Evolutionary conservation across 2,329 filamentous ascomycete species (phyloP), one percentile per base, ranked within the genome.

Genomic region (Thielaviopsis euricoi): DNA sequence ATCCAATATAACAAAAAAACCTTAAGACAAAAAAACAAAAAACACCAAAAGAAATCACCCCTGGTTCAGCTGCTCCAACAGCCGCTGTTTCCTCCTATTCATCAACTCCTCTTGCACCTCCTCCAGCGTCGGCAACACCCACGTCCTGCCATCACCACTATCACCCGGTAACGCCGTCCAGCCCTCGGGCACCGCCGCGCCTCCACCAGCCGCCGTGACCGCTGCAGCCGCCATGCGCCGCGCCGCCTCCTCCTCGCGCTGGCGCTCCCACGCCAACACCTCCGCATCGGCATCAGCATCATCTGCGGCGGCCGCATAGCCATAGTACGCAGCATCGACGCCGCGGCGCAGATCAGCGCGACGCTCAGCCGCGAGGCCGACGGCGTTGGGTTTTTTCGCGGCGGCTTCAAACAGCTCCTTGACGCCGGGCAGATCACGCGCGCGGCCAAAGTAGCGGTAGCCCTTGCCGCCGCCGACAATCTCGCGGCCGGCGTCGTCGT

Each of bases 101-200:
- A 98, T 79, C 64, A 98, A 73, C 71, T 97, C 93, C 67, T 90
- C 82, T 71, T 96, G 89, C n/a, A 97, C 91, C 68, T 97, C 88
- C 21, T 95, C 89, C 58, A 89, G 71, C 5, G 86, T 90, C 9
- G 93, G 93, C 65, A 97, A 70, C 62, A 80, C 81, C 91, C 91
- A 96, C 52, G 76, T 79, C 43, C 83, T 74, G 0, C 91, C 91
- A 68, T 95, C 89, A 1, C 89, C 90, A 2, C 76, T 75, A 71
- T 96, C 89, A 0, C 91, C 93, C 0, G 93, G 93, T 64, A 98
- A 72, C 43, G 88, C 78, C 65, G 93, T 83, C 89, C 91, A 97
- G 13, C 79, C 83, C 52, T 77, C 71, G 19, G 77, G 79, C 9
- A 49, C 37, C 29, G 57, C 58, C 48, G 46, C 33, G 6, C 51